phyloP scores from a whole-genome alignment of 2,329 filamentous ascomycete species.

The Ophiostoma himal-ulmi region DNA sequence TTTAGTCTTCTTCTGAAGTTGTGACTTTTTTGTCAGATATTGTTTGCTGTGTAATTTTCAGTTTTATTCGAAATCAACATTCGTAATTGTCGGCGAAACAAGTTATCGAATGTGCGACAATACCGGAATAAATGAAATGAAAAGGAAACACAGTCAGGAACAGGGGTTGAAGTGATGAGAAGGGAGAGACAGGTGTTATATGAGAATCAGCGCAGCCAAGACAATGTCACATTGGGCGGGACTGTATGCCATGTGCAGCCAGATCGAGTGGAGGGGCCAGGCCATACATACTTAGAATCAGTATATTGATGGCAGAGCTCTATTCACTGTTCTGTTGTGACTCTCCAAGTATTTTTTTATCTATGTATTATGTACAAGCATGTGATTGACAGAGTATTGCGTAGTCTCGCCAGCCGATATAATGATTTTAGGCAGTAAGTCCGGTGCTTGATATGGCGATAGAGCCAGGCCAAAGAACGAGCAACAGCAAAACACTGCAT shows the following conservation, averaged over 20 bases:
- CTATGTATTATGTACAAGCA: background rate
- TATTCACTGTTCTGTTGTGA: too few species aligned
- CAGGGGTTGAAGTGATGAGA: background rate
- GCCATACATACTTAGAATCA: background rate
- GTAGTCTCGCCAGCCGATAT: background rate
- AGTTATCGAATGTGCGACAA: background rate
- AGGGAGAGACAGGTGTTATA: constrained; percentile 6
- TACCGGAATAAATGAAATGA: background rate
- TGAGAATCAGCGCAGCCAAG: background rate
- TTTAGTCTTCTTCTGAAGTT: background rate
- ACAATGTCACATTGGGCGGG: background rate
- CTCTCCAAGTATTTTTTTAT: background rate
- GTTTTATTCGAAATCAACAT: background rate
- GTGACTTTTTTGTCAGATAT: background rate
- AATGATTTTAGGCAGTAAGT: background rate
- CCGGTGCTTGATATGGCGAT: background rate
- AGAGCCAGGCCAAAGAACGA: background rate
- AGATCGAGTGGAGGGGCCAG: background rate
- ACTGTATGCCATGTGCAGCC: background rate
- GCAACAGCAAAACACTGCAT: background rate
- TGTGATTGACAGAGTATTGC: background rate
- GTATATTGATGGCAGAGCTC: too few species aligned
- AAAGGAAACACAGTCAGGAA: background rate
- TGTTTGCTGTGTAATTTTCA: background rate
- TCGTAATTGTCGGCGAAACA: background rate